Conservation (phyloP, 768 basidiomycete genomes). For the Amanita rimosa region DNA sequence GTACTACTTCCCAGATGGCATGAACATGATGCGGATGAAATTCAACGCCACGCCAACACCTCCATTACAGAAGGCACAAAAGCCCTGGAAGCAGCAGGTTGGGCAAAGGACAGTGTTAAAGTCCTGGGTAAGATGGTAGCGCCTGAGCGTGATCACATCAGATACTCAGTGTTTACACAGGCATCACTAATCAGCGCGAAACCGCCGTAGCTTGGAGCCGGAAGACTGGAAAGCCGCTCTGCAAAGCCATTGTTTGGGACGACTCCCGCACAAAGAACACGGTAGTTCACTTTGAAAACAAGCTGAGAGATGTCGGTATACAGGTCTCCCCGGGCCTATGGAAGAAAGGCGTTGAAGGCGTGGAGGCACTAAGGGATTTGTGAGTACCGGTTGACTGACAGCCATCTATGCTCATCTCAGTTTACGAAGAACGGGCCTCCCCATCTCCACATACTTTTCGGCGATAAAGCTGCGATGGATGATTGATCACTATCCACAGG, state of each 20-base stretch:
- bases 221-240: constrained; percentile 79
- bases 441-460: constrained; percentile 97
- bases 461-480: constrained; percentile 96
- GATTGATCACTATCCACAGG: constrained; percentile 75
- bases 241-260: constrained; percentile 91
- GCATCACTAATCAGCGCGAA: constrained; percentile 97
- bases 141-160: constrained; percentile 12
- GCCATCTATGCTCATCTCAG: constrained; percentile 6
- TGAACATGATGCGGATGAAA: constrained; percentile 83
- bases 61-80: constrained; percentile 69
- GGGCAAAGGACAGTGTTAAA: constrained; percentile 73
- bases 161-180: constrained; percentile 20
- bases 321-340: constrained; percentile 54
- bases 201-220: constrained; percentile 92
- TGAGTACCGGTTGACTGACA: constrained; percentile 24
- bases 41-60: constrained; percentile 58
- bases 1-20: constrained; percentile 60
- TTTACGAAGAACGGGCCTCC: constrained; percentile 68
- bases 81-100: constrained; percentile 64
- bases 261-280: constrained; percentile 86
- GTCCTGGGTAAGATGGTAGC: constrained; percentile 62
- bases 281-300: constrained; percentile 70
- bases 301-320: constrained; percentile 64
- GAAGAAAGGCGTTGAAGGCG: constrained; percentile 61
- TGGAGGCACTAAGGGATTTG: constrained; percentile 56